Evolutionary conservation across 2,329 filamentous ascomycete species (phyloP).

Genomic region (Colletotrichum sp.): DNA sequence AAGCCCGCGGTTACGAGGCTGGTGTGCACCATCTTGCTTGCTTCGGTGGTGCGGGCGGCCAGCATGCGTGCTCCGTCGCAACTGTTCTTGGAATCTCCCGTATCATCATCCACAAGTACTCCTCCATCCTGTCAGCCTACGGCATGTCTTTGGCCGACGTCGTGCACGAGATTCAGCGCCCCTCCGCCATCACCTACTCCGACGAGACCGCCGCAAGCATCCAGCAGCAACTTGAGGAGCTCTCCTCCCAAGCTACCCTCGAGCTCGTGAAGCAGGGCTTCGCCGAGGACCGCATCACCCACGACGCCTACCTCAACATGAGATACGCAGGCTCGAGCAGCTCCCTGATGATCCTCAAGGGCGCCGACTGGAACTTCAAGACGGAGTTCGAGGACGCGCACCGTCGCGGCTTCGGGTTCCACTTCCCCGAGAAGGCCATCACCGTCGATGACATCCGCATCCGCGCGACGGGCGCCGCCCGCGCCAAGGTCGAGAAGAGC

Average conservation of each 20-base stretch:
- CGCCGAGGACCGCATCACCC: constrained; percentile 38
- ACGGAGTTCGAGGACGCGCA: constrained; percentile 73
- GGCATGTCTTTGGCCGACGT: constrained; percentile 50
- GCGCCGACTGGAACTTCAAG: constrained; percentile 51
- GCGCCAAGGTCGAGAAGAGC: constrained; percentile 18
- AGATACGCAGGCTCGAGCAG: constrained; percentile 47
- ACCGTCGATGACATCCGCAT: constrained; percentile 22
- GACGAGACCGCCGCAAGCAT: constrained; percentile 20
- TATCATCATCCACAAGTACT: constrained; percentile 48
- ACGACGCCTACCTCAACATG: constrained; percentile 46
- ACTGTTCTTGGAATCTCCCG: constrained; percentile 44
- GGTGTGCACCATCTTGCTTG: constrained; percentile 38
- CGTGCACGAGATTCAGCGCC: constrained; percentile 43
- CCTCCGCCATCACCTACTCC: constrained; percentile 31
- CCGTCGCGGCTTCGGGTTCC: constrained; percentile 75
- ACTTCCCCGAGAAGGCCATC: constrained; percentile 37
- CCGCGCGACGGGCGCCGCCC: constrained; percentile 17
- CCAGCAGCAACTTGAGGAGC: constrained; percentile 30
- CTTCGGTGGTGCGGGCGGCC: constrained; percentile 41
- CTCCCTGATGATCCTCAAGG: constrained; percentile 38
- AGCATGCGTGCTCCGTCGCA: constrained; percentile 48
- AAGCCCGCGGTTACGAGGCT: constrained; percentile 38
- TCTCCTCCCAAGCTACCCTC: constrained; percentile 33
- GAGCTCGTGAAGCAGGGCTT: constrained; percentile 31
- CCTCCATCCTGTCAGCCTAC: constrained; percentile 49